These are phyloP conservation scores for Sporothrix euskadiensis DNA, from an alignment of 2,329 filamentous ascomycete genomes.

Conservation along the genomic window DNA sequence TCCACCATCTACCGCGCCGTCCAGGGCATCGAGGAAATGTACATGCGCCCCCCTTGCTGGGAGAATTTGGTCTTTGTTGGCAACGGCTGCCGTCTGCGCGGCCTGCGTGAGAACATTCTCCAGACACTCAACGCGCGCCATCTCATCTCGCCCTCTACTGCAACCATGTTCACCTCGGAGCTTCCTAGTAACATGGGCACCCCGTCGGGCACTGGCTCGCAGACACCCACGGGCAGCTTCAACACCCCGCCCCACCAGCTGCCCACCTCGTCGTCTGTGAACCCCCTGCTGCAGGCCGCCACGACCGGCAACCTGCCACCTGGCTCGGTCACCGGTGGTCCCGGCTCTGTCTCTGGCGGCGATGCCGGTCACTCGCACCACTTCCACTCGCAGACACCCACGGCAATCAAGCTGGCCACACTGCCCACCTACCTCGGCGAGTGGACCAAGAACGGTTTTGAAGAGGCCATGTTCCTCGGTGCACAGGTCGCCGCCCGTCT, in stretches of 20 bases:
- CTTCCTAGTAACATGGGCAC: slow-evolving; percentile 92
- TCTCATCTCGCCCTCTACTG: slow-evolving; percentile 85
- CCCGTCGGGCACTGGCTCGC: slow-evolving; percentile 83
- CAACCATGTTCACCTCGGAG: slow-evolving; percentile 96
- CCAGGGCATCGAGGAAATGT: slow-evolving; percentile 77
- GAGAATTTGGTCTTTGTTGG: slow-evolving; percentile 89
- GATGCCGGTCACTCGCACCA: slow-evolving; percentile 48
- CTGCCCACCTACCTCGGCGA: slow-evolving; percentile 85
- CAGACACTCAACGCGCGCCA: slow-evolving; percentile 78
- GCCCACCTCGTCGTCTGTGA: slow-evolving; percentile 59
- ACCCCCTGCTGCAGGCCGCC: slow-evolving; percentile 87
- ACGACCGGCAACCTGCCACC: slow-evolving; percentile 59
- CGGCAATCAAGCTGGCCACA: slow-evolving; percentile 74
- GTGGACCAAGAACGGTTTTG: slow-evolving; percentile 78
- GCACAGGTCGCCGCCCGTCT: slow-evolving; percentile 76
- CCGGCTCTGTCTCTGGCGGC: slow-evolving; percentile 46
- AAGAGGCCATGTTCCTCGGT: slow-evolving; percentile 84
- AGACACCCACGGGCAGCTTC: slow-evolving; percentile 74
- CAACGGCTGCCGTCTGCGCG: slow-evolving; percentile 71
- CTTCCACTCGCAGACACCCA: slow-evolving; percentile 72
- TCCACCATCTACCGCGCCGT: slow-evolving; percentile 81
- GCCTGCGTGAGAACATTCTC: slow-evolving; percentile 87
- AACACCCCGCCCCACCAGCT: slow-evolving; percentile 58
- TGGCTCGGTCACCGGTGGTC: slow-evolving; percentile 37
- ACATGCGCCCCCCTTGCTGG: slow-evolving; percentile 85